Conservation (phyloP, 2,329 filamentous ascomycete species). For the Dryadomyces quercus-mongolicae region DNA sequence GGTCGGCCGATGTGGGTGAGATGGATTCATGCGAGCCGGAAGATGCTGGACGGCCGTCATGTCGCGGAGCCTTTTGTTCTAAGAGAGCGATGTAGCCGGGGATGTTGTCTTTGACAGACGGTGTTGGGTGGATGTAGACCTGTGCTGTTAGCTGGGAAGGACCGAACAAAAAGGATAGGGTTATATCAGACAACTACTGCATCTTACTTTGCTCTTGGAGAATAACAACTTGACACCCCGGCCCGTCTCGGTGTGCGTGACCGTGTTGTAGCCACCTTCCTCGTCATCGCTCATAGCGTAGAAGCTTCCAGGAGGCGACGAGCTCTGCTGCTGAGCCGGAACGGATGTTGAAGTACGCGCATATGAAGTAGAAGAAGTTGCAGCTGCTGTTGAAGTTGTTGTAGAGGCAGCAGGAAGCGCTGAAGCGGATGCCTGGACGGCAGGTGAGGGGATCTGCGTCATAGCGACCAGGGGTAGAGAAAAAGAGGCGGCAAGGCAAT, state of each 20-base stretch:
- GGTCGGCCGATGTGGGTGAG: slow-evolving; percentile 48
- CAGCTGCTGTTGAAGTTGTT: background rate
- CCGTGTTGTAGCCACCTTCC: slow-evolving; percentile 88
- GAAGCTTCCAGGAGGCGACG: slow-evolving; percentile 76
- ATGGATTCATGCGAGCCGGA: slow-evolving; percentile 27
- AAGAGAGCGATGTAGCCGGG: slow-evolving; percentile 85
- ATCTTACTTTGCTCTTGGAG: slow-evolving; percentile 94
- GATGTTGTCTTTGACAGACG: slow-evolving; percentile 91
- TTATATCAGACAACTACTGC: background rate
- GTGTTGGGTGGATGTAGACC: slow-evolving; percentile 93
- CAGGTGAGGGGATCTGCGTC: background rate
- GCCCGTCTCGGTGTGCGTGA: slow-evolving; percentile 65
- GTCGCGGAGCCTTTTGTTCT: slow-evolving; percentile 60
- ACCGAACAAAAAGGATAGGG: background rate
- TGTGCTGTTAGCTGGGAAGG: slow-evolving; percentile 21
- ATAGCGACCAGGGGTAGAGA: background rate
- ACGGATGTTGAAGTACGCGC: background rate
- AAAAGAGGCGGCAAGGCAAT: background rate
- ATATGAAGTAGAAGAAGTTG: background rate
- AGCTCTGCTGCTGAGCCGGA: slow-evolving; percentile 11
- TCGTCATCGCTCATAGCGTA: slow-evolving; percentile 96
- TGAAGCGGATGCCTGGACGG: background rate
- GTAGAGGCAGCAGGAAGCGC: background rate
- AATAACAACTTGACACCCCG: slow-evolving; percentile 87
- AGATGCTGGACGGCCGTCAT: slow-evolving; percentile 26